Evolutionary conservation across 441 rosid species (phyloP).

Genomic region (Viola pubescens): DNA sequence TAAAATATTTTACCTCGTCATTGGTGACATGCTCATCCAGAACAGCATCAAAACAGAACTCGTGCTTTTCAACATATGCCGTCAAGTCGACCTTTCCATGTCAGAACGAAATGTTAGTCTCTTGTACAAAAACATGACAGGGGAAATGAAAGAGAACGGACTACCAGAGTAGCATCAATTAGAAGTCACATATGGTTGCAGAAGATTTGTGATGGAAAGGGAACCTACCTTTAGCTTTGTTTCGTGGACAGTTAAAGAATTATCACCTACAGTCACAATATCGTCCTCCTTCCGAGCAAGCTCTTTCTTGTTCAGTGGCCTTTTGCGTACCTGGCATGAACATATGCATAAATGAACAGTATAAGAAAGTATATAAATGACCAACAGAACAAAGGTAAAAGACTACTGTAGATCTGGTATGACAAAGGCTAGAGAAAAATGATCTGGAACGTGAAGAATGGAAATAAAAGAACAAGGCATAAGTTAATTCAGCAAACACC

Average conservation of each 20-base stretch:
- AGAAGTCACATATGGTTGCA: background rate
- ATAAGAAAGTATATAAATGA: background rate
- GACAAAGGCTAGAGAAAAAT: background rate
- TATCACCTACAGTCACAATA: conserved; percentile 66
- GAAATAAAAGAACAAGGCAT: background rate
- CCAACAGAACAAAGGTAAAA: background rate
- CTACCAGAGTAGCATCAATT: conserved; percentile 2
- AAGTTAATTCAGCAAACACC: background rate
- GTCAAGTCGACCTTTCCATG: conserved; percentile 92
- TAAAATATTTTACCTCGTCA: conserved; percentile 60
- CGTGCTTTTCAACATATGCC: conserved; percentile 93
- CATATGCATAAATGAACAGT: conserved; percentile 1
- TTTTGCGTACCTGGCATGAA: conserved; percentile 71
- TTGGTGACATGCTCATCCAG: conserved; percentile 75
- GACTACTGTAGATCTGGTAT: background rate
- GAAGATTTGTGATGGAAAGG: conserved; percentile 8
- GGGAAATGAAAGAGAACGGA: conserved; percentile 1
- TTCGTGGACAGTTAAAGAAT: conserved; percentile 78
- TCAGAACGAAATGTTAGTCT: conserved; percentile 19
- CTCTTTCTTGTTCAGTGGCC: conserved; percentile 95
- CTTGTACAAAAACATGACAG: conserved; percentile 4
- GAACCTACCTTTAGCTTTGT: conserved; percentile 86
- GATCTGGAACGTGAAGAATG: background rate
- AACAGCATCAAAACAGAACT: conserved; percentile 97
- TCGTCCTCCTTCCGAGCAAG: conserved; percentile 83